Percentiles rank a stretch among this genome's conserved stretches.
phyloP scores from a whole-genome alignment of 768 basidiomycete species.

The Mrakia blollopis region DNA sequence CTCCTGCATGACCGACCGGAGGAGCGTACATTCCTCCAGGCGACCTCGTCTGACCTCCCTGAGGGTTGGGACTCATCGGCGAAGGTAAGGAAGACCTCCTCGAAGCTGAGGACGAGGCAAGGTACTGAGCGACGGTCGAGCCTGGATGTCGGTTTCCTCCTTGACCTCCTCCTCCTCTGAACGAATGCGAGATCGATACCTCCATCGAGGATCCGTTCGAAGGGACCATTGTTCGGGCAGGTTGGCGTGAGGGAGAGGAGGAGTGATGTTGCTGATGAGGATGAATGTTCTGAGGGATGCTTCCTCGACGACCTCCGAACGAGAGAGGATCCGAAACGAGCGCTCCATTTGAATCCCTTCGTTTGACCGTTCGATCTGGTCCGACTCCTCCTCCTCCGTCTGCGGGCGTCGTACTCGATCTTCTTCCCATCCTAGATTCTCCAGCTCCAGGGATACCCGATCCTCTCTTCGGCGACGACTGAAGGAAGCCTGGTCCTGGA shows the following conservation, averaged over 20 bases:
- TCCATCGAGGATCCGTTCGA: not conserved
- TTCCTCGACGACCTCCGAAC: not conserved
- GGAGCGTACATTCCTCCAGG: not conserved
- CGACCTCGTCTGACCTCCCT: not conserved
- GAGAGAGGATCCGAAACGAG: not conserved
- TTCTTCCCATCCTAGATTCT: not conserved
- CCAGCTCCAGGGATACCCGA: not conserved
- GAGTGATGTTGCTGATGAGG: conserved; percentile 7
- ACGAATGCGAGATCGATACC: not conserved
- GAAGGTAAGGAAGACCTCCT: not conserved
- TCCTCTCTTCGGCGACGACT: not conserved
- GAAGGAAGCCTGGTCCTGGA: not conserved
- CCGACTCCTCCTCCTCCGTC: conserved; percentile 11
- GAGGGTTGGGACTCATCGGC: not conserved
- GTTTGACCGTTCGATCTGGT: conserved; percentile 18
- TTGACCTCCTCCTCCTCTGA: not conserved
- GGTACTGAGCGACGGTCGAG: conserved; percentile 2
- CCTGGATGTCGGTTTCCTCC: not conserved
- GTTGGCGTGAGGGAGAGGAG: not conserved
- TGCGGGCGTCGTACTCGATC: not conserved
- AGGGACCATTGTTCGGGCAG: not conserved
- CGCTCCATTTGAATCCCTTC: conserved; percentile 14
- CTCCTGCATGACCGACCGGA: not conserved
- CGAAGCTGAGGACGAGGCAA: not conserved
- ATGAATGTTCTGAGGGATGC: not conserved